These are phyloP conservation scores for Moricandia arvensis DNA, from an alignment of 345 rosid species.

Conservation along the genomic window DNA sequence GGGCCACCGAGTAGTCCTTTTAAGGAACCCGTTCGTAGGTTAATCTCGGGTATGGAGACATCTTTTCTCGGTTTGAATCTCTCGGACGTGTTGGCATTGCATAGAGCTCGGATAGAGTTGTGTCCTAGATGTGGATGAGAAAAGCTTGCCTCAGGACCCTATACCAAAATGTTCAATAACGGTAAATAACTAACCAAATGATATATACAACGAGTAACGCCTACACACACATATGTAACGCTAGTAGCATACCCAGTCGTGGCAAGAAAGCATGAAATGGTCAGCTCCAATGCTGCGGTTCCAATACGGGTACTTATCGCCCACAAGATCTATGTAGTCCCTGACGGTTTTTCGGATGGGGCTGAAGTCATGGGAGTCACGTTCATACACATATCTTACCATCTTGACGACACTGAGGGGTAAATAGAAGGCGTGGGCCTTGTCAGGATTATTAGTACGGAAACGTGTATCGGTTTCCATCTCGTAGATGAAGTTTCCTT, in stretches of 20 bases:
- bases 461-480: conserved; percentile 49
- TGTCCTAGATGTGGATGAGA: conserved; percentile 47
- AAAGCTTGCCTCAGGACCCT: conserved; percentile 54
- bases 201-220: too few relatives aligned
- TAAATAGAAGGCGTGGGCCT: conserved; percentile 70
- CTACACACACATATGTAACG: not conserved
- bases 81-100: conserved; percentile 42
- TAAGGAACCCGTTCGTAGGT: conserved; percentile 59
- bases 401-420: conserved; percentile 81
- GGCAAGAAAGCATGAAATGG: conserved; percentile 90
- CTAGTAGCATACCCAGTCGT: conserved; percentile 66
- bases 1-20: conserved; percentile 67
- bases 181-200: not conserved
- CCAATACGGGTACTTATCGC: conserved; percentile 66
- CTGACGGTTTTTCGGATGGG: conserved; percentile 63
- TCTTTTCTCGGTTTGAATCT: conserved; percentile 77
- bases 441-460: conserved; percentile 59
- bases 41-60: conserved; percentile 80
- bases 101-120: conserved; percentile 37
- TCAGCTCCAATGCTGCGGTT: conserved; percentile 82
- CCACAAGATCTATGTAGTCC: conserved; percentile 64
- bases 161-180: not conserved
- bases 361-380: conserved; percentile 56
- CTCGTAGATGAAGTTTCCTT: conserved; percentile 68
- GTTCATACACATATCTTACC: conserved; percentile 72